Base-by-base conservation (phyloP, 768 basidiomycete species). In the Tulasnella sp. region DNA sequence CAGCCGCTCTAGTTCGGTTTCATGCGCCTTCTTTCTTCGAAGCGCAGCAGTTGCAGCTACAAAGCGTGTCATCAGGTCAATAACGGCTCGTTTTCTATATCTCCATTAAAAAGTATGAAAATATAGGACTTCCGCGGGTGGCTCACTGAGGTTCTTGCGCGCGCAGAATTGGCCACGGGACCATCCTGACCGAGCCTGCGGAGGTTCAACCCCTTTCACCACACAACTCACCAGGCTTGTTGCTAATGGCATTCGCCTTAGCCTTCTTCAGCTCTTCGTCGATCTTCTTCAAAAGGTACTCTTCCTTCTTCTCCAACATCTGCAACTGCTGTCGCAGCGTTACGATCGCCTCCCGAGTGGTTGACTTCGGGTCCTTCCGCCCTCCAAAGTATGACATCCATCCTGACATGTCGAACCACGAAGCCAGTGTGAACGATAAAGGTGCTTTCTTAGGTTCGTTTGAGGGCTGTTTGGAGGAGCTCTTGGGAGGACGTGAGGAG, bases 281-380 rank as follows among this genome's bases (percentile, higher is more conserved):
- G 79, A 97, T 93, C 90, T 96, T 95, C 89, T 93, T 96, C 87
- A 92, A 91, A 78, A 98, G 85, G 83, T 93, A 87, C 83, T 99
- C 97, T 86, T 98, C 97, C 87, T 97, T 98, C 94, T 98, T 99
- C 89, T 98, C 96, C 80, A 99, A 90, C 91, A 97, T 92, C 84
- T 94, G 89, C 78, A 98, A 88, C 83, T 99, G 96, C 84, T 97
- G 92, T 81, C 97, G 90, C 80, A 99, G 86, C 67, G 88, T 88
- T 77, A 99, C 92, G 83, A 99, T 99, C 69, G 97, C 94, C 82
- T 97, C 94, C 79, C 94, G 88, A 67, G 97, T 91, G 36, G 91
- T 86, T 84, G 92, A 90, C 83, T 93, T 93, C 31, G 93, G 87
- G 81, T 96, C 92, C 80, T 90, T 89, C 79, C 90, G 88, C 71